Percentiles rank a stretch among this genome's conserved stretches.
These are phyloP conservation scores for Hypomontagnella submonticulosa DNA, from an alignment of 495 filamentous ascomycete genomes.

Conservation along the genomic window DNA sequence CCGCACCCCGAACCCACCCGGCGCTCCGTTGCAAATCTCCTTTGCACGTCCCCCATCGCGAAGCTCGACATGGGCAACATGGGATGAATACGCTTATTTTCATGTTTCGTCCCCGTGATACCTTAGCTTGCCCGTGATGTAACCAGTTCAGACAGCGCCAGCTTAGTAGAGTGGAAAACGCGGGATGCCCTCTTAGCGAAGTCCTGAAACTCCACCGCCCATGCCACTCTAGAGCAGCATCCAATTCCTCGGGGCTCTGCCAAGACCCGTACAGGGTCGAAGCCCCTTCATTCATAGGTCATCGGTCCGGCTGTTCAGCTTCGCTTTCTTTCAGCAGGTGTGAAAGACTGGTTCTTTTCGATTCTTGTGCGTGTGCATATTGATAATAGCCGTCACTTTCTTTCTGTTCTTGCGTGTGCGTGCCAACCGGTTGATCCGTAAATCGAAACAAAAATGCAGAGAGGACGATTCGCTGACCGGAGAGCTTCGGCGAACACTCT, in stretches of 20 bases:
- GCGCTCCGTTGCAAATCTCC: constrained; percentile 36
- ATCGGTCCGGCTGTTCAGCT: constrained; percentile 3
- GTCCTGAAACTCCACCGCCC: constrained; percentile 15
- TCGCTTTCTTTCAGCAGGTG: constrained; percentile 5
- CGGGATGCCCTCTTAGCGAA: constrained; percentile 27
- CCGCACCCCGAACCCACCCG: constrained; percentile 27
- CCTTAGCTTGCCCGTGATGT: constrained; percentile 30
- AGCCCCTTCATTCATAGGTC: constrained; percentile 23
- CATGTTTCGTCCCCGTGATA: constrained; percentile 35
- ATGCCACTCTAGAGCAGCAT: constrained; percentile 18
- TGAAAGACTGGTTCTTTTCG: constrained; percentile 19
- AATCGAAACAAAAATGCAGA: constrained; percentile 32
- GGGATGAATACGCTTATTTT: constrained; percentile 25
- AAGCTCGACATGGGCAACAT: constrained; percentile 29
- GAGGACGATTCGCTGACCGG: constrained; percentile 30
- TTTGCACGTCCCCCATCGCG: neutral
- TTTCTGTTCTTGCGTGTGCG: neutral
- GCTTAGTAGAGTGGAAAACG: constrained; percentile 10
- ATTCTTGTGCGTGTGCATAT: neutral
- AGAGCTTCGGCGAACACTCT: constrained; percentile 26
- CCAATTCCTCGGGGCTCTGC: constrained; percentile 38
- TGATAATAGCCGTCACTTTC: neutral
- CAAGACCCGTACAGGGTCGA: constrained; percentile 27
- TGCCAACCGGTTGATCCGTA: neutral
- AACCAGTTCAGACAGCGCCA: constrained; percentile 26